These are phyloP conservation scores for Erodium maritimum DNA, from an alignment of 345 rosid genomes.

Conservation along the genomic window DNA sequence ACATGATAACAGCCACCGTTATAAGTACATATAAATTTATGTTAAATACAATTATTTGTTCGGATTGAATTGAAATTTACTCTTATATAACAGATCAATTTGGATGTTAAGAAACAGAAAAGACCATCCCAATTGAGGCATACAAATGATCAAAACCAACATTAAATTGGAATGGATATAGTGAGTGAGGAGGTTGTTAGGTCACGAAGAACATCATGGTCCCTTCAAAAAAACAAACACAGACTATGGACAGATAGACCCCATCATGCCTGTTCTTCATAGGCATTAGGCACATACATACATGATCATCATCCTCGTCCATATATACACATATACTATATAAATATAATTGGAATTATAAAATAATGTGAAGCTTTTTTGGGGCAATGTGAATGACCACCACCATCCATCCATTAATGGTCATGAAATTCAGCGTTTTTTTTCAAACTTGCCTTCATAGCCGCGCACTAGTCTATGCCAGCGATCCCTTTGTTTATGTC, in stretches of 20 bases:
- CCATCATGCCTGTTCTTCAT: neutral
- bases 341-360: no score
- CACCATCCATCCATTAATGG: neutral
- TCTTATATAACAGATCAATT: no score
- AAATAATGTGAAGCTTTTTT: neutral
- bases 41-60: no score
- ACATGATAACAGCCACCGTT: no score
- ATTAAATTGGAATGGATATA: conserved; percentile 4
- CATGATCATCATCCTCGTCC: neutral
- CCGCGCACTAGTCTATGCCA: conserved; percentile 37
- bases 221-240: conserved; percentile 8
- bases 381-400: neutral
- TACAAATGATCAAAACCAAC: neutral
- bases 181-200: conserved; percentile 7
- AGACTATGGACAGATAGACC: neutral
- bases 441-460: conserved; percentile 44
- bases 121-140: neutral
- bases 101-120: no score
- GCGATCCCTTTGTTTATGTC: neutral
- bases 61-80: no score
- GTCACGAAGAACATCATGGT: conserved; percentile 34
- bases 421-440: conserved; percentile 50
- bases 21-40: no score
- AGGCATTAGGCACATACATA: neutral
- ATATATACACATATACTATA: no score